Conservation (phyloP, 176 grass and related monocot species). For the Saccharum officinarum region DNA sequence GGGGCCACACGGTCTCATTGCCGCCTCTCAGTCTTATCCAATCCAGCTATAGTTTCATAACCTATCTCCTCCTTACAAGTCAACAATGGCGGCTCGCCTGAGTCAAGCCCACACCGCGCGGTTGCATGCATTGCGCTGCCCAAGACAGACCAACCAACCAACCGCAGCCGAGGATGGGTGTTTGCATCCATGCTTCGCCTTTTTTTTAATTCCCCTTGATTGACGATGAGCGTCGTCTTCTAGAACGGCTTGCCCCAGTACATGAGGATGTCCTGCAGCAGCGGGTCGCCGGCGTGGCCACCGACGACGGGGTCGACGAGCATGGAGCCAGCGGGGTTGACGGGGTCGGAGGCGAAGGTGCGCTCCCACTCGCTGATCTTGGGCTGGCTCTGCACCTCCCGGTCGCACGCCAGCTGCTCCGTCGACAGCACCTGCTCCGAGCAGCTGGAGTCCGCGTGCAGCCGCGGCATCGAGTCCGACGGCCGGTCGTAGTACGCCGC, state of each 20-base stretch:
- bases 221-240: not conserved
- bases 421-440: constrained; percentile 89
- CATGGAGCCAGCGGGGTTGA: constrained; percentile 49
- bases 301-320: constrained; percentile 36
- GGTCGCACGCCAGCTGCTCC: constrained; percentile 55
- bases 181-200: not conserved
- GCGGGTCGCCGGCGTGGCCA: constrained; percentile 53
- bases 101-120: constrained; percentile 16
- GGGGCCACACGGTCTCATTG: constrained; percentile 58
- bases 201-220: not conserved
- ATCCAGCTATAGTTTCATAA: not conserved
- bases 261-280: constrained; percentile 95
- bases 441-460: constrained; percentile 96
- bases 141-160: not conserved
- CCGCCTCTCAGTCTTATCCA: constrained; percentile 30
- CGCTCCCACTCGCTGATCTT: constrained; percentile 90
- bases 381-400: constrained; percentile 98
- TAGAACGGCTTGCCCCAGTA: constrained; percentile 92
- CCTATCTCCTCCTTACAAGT: not conserved
- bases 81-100: constrained; percentile 54
- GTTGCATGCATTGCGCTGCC: not conserved
- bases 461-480: constrained; percentile 87
- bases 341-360: constrained; percentile 51
- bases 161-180: not conserved
- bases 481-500: constrained; percentile 72